A percentile compares a stretch with the other conserved stretches of the same genome.
These are phyloP conservation scores for Chamaenerion angustifolium DNA, from an alignment of 345 rosid genomes.

Conservation along the genomic window DNA sequence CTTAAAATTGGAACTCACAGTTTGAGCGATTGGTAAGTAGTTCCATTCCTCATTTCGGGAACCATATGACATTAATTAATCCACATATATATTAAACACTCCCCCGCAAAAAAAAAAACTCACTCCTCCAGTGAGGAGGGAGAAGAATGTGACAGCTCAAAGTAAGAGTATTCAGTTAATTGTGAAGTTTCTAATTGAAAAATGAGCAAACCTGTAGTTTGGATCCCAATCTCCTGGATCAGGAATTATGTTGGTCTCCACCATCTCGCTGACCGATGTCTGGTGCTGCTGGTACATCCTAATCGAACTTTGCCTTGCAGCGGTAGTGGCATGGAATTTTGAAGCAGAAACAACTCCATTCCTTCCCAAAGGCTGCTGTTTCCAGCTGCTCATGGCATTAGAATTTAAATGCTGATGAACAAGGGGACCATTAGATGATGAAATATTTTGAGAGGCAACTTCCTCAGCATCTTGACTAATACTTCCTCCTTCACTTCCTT, in stretches of 20 bases:
- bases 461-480: constrained; percentile 43
- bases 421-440: constrained; percentile 26
- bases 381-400: constrained; percentile 33
- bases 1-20: too few relatives aligned
- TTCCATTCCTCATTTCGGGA: too few relatives aligned
- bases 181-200: too few relatives aligned
- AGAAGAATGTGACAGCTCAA: too few relatives aligned
- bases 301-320: constrained; percentile 24
- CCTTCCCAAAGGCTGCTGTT: constrained; percentile 39
- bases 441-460: constrained; percentile 15
- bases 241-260: constrained; percentile 47
- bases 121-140: too few relatives aligned
- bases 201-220: constrained; percentile 52
- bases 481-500: constrained; percentile 23
- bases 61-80: too few relatives aligned
- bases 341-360: constrained; percentile 29
- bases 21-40: too few relatives aligned
- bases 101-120: too few relatives aligned
- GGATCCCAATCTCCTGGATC: constrained; percentile 99
- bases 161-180: too few relatives aligned
- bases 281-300: constrained; percentile 25
- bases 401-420: constrained; percentile 41
- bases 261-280: constrained; percentile 35
- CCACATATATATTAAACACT: too few relatives aligned
- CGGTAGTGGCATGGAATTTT: constrained; percentile 27